These are phyloP conservation scores for Candida michaelii DNA, from an alignment of 805 yeast genomes.

Conservation along the genomic window DNA sequence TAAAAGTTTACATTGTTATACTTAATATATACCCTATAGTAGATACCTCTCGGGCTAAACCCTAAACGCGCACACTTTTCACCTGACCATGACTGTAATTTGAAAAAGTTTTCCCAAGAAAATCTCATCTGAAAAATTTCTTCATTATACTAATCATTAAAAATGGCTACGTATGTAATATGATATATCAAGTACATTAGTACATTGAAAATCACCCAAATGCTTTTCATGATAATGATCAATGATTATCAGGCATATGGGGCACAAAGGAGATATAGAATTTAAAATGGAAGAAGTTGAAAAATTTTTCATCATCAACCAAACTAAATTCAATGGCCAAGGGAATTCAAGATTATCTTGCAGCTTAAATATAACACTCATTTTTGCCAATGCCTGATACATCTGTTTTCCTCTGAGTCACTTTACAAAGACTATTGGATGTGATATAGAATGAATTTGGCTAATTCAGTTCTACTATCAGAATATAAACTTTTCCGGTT, in stretches of 20 bases:
- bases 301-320: not conserved
- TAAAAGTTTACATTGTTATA: too few relatives aligned
- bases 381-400: slow-evolving; percentile 42
- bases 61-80: not conserved
- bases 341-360: slow-evolving; percentile 44
- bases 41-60: slow-evolving; percentile 3
- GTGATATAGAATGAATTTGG: slow-evolving; percentile 40
- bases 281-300: not conserved
- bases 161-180: slow-evolving; percentile 20
- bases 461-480: slow-evolving; percentile 34
- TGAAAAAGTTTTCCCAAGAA: not conserved
- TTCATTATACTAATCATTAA: slow-evolving; percentile 1
- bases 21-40: too few relatives aligned
- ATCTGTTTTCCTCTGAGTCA: slow-evolving; percentile 45
- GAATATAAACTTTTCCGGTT: slow-evolving; percentile 25
- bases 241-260: slow-evolving; percentile 3
- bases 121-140: slow-evolving; percentile 7
- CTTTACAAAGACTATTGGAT: slow-evolving; percentile 15
- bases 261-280: not conserved
- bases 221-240: not conserved
- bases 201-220: not conserved
- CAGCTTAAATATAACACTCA: slow-evolving; percentile 31
- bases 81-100: not conserved
- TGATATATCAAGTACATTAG: not conserved
- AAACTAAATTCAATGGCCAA: slow-evolving; percentile 20